Conservation (phyloP, 2,329 filamentous ascomycete species). For the Nothophaeocryptopus gaeumannii region DNA sequence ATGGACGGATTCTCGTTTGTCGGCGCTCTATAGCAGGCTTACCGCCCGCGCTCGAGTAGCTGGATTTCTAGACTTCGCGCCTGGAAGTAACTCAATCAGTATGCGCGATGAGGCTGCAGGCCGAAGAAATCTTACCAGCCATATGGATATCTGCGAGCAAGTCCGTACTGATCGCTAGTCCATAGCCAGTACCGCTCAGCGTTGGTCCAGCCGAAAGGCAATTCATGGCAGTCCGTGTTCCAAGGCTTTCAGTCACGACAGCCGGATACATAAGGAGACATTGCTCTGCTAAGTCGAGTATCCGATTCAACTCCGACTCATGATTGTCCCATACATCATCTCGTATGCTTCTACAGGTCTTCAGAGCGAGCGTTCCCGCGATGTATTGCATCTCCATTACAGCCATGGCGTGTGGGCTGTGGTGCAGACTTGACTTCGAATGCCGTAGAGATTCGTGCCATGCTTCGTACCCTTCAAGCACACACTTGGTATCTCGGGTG, state of each 20-base stretch:
- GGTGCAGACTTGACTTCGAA: no score
- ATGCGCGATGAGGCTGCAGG: no score
- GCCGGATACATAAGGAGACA: constrained; percentile 4
- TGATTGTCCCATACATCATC: constrained; percentile 3
- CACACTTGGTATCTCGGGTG: not conserved
- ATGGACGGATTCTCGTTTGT: not conserved
- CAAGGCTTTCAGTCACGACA: not conserved
- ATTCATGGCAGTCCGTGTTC: not conserved
- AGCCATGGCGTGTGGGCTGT: not conserved
- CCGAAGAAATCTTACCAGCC: not conserved
- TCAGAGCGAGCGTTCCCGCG: not conserved
- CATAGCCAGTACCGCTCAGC: constrained; percentile 4
- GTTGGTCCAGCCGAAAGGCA: not conserved
- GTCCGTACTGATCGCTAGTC: constrained; percentile 8
- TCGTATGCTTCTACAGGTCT: not conserved
- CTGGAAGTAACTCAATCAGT: no score
- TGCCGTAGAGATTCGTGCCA: not conserved
- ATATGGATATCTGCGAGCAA: constrained; percentile 1
- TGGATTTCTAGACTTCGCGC: constrained; percentile 1
- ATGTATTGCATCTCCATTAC: constrained; percentile 3
- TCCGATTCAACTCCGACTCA: constrained; percentile 2
- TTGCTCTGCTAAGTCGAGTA: constrained; percentile 7
- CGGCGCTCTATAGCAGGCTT: not conserved
- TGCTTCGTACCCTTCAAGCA: not conserved
- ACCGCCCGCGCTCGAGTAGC: constrained; percentile 1